These are phyloP conservation scores for Penstemon barbatus DNA, from an alignment of 257 asterid species.

Conservation along the genomic window DNA sequence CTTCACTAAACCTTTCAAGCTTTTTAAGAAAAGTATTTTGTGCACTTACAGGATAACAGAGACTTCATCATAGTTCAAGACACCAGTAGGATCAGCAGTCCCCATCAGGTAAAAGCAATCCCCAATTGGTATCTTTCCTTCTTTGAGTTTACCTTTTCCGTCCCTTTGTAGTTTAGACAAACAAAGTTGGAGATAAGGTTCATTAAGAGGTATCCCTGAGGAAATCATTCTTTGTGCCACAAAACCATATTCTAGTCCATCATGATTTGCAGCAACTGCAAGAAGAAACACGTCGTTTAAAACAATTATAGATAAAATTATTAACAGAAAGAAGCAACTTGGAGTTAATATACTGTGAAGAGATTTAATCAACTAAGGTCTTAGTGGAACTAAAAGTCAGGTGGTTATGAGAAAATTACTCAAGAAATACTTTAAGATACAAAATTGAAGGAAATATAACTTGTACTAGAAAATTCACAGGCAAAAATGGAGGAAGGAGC, in stretches of 20 bases:
- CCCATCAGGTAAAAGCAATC: slow-evolving; percentile 91
- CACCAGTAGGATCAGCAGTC: slow-evolving; percentile 81
- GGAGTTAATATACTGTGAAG: not conserved
- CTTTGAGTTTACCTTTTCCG: slow-evolving; percentile 46
- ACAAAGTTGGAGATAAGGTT: slow-evolving; percentile 72
- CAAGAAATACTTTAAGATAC: not conserved
- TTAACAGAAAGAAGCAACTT: slow-evolving; percentile 16
- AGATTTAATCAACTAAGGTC: not conserved
- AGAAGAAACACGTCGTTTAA: slow-evolving; percentile 20
- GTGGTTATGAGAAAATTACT: not conserved
- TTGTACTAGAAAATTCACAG: slow-evolving; percentile 1
- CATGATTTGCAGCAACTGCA: slow-evolving; percentile 66
- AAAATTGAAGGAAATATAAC: not conserved
- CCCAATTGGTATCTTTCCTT: slow-evolving; percentile 64
- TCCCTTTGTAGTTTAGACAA: slow-evolving; percentile 37
- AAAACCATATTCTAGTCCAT: slow-evolving; percentile 45
- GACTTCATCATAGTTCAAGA: slow-evolving; percentile 61
- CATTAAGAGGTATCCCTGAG: slow-evolving; percentile 67
- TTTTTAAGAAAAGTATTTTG: slow-evolving; percentile 13
- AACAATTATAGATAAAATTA: slow-evolving; percentile 4
- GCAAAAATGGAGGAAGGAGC: not conserved
- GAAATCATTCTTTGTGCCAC: slow-evolving; percentile 66
- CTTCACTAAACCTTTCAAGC: no score
- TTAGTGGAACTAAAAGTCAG: not conserved
- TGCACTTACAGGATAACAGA: slow-evolving; percentile 80